Percentiles rank a stretch among this genome's conserved stretches.
These are phyloP conservation scores for Citrus glauca DNA, from an alignment of 345 rosid species.

Conservation along the genomic window DNA sequence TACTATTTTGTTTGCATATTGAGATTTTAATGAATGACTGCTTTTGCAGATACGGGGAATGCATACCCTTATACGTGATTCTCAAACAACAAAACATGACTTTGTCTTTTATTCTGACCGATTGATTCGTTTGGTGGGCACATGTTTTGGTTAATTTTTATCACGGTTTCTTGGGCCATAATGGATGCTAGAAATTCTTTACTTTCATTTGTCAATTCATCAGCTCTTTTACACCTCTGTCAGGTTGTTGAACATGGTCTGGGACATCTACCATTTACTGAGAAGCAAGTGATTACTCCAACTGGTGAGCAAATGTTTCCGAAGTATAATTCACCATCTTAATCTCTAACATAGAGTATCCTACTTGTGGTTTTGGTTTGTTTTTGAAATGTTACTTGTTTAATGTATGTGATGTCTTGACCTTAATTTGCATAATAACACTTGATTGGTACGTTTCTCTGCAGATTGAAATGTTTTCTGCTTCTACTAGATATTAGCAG, in stretches of 20 bases:
- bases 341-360: background rate
- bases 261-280: slow-evolving; percentile 97
- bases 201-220: background rate
- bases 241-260: slow-evolving; percentile 98
- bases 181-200: slow-evolving; percentile 2
- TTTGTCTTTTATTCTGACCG: slow-evolving; percentile 94
- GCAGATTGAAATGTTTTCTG: background rate
- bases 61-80: slow-evolving; percentile 98
- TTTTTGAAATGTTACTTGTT: background rate
- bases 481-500: background rate
- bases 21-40: background rate
- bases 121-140: slow-evolving; percentile 90
- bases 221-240: slow-evolving; percentile 13
- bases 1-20: background rate
- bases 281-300: slow-evolving; percentile 94
- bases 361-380: background rate
- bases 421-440: background rate
- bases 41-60: slow-evolving; percentile 88
- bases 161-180: slow-evolving; percentile 9
- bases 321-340: background rate
- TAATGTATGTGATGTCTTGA: background rate
- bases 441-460: background rate
- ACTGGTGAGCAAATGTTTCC: slow-evolving; percentile 60
- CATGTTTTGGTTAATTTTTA: slow-evolving; percentile 8
- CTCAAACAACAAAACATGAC: slow-evolving; percentile 92